Conservation (phyloP, 768 basidiomycete species). For the Pluteus cervinus region DNA sequence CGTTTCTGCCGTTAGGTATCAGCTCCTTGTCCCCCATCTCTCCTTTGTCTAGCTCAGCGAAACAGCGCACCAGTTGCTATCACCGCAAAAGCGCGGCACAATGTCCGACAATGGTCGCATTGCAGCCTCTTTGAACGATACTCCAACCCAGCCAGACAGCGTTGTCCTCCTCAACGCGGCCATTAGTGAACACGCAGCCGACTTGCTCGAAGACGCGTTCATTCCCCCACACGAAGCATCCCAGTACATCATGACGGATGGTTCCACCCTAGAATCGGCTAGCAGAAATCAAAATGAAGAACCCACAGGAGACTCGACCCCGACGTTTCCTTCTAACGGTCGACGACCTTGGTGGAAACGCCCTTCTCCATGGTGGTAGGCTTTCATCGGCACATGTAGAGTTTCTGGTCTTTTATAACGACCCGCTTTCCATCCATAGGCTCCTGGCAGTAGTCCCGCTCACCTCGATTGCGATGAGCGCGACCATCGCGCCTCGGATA, state of each 20-base stretch:
- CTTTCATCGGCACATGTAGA: no score
- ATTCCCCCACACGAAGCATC: conserved; percentile 30
- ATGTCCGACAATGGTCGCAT: conserved; percentile 11
- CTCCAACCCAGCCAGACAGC: conserved; percentile 26
- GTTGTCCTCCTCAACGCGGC: conserved; percentile 38
- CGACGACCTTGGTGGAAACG: conserved; percentile 1
- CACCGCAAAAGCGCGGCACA: conserved; percentile 9
- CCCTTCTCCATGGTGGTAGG: conserved; percentile 6
- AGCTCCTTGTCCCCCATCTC: no score
- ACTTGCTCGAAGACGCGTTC: conserved; percentile 40
- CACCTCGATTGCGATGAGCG: conserved; percentile 44
- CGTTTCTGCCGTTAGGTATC: no score
- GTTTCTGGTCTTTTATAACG: no score
- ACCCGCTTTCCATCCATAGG: no score
- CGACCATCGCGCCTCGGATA: conserved; percentile 63
- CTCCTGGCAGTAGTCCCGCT: conserved; percentile 49
- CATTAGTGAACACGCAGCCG: conserved; percentile 38
- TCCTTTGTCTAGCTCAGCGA: conserved; percentile 1
- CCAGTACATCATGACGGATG: conserved; percentile 21
- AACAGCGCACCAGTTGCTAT: not conserved
- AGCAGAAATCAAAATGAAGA: conserved; percentile 22
- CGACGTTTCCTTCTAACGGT: conserved; percentile 9
- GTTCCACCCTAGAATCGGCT: not conserved
- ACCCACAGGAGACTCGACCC: conserved; percentile 17
- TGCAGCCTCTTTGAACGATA: conserved; percentile 15